Percentiles rank a stretch among this genome's conserved stretches.
These are phyloP conservation scores for Cornus florida DNA, from an alignment of 148 eudicot genomes.

Conservation along the genomic window DNA sequence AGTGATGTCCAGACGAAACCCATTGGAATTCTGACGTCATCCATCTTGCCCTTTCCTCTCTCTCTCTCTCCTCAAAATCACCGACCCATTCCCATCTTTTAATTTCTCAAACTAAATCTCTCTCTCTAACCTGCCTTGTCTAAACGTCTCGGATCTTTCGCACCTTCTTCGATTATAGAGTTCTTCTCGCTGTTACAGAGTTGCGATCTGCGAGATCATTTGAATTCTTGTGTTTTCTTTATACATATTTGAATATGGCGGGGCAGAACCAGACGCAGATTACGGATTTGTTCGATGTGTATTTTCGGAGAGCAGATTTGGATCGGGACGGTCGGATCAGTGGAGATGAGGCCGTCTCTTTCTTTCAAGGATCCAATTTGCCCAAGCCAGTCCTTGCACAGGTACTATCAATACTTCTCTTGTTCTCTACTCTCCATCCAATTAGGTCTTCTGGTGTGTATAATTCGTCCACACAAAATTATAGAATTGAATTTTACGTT, in stretches of 20 bases:
- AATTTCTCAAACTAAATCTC: not conserved
- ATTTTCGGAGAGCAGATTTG: slow-evolving; percentile 85
- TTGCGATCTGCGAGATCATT: not conserved
- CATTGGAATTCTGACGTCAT: not conserved
- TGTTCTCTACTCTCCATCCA: not conserved
- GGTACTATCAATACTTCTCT: slow-evolving; percentile 26
- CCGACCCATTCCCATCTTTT: not conserved
- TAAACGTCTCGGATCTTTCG: slow-evolving; percentile 5
- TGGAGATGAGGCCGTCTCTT: slow-evolving; percentile 83
- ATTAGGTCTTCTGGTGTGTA: slow-evolving; percentile 2
- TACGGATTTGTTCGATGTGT: slow-evolving; percentile 74
- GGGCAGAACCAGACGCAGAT: slow-evolving; percentile 43
- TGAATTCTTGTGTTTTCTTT: not conserved
- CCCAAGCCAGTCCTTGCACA: slow-evolving; percentile 83
- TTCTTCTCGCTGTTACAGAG: not conserved
- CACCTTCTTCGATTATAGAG: not conserved
- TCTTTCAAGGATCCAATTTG: slow-evolving; percentile 78
- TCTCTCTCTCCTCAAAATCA: not conserved
- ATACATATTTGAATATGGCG: slow-evolving; percentile 50
- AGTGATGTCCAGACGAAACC: not conserved
- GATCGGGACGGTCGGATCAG: slow-evolving; percentile 91
- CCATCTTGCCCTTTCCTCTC: not conserved
- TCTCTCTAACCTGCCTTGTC: not conserved
- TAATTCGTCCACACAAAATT: not conserved
- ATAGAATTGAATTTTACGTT: not conserved